Evolutionary conservation across 768 basidiomycete species (phyloP).

Genomic region (Phaeolepiota aurea): DNA sequence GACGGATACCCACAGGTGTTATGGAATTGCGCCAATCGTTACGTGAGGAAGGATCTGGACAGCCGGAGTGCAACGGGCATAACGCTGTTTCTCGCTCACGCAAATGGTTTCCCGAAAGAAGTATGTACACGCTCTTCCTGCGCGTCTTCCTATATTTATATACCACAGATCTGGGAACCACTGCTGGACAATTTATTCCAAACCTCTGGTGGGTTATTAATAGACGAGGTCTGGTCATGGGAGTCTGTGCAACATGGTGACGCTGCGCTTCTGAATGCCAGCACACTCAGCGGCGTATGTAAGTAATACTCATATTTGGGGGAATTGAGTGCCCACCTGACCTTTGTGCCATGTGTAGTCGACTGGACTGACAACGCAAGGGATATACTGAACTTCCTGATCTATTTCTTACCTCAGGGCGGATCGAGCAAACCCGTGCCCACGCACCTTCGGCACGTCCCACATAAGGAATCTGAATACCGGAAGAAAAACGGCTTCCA

Average conservation of each 20-base stretch:
- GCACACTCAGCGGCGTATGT: constrained; percentile 51
- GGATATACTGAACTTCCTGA: constrained; percentile 71
- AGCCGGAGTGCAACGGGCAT: constrained; percentile 29
- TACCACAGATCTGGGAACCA: constrained; percentile 71
- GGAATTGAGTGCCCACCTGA: not conserved
- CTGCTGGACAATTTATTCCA: constrained; percentile 45
- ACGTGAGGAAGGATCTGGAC: constrained; percentile 31
- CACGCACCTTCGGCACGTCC: constrained; percentile 42
- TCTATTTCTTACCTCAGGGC: constrained; percentile 52
- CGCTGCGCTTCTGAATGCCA: constrained; percentile 61
- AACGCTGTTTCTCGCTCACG: constrained; percentile 74
- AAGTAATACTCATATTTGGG: no score
- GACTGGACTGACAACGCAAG: constrained; percentile 75
- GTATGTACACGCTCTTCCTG: constrained; percentile 37
- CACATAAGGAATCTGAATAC: constrained; percentile 26
- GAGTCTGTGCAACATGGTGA: constrained; percentile 86
- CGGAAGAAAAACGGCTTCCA: constrained; percentile 42
- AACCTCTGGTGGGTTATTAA: constrained; percentile 21
- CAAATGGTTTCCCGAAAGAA: constrained; percentile 88
- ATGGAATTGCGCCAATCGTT: constrained; percentile 72
- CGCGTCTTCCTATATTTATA: no score
- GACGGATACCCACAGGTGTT: constrained; percentile 35
- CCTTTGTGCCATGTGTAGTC: constrained; percentile 27
- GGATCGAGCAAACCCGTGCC: constrained; percentile 31
- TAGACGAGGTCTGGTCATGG: constrained; percentile 75